Evolutionary conservation across 2,329 filamentous ascomycete species (phyloP).

Genomic region (Calonectria honghensis): DNA sequence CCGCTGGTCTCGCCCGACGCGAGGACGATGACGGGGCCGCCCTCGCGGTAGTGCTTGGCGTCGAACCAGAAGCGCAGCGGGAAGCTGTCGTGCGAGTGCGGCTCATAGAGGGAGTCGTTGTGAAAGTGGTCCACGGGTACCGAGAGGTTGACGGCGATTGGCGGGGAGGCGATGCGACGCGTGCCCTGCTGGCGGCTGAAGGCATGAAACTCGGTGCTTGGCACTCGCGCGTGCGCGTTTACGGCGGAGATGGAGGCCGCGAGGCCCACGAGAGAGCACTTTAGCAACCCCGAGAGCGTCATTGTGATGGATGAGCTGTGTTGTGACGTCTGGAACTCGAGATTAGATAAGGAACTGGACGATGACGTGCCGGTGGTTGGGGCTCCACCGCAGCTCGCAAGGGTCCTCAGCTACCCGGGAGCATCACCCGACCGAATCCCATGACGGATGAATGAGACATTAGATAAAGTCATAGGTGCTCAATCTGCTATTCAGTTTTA

Average conservation of each 20-base stretch:
- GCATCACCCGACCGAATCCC: not conserved
- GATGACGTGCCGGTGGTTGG: slow-evolving; percentile 24
- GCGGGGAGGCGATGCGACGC: slow-evolving; percentile 28
- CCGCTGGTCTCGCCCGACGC: slow-evolving; percentile 82
- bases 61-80: slow-evolving; percentile 90
- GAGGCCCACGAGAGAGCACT: slow-evolving; percentile 21
- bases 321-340: not conserved
- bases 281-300: slow-evolving; percentile 26
- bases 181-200: slow-evolving; percentile 24
- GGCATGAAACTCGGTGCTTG: slow-evolving; percentile 31
- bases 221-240: not conserved
- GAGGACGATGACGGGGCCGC: slow-evolving; percentile 88
- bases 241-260: slow-evolving; percentile 9
- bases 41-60: slow-evolving; percentile 81
- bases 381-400: slow-evolving; percentile 8
- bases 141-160: slow-evolving; percentile 56
- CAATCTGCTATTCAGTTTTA: no score
- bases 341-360: not conserved
- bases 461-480: not conserved
- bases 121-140: slow-evolving; percentile 87
- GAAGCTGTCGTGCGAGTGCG: slow-evolving; percentile 82
- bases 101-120: slow-evolving; percentile 85
- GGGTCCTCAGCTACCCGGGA: slow-evolving; percentile 30
- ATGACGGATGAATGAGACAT: not conserved
- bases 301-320: slow-evolving; percentile 15